A percentile compares a stretch with the other conserved stretches of the same genome.
Evolutionary conservation across 1,284 basidiomycete genomes (phyloP).

Genomic region (Sanghuangporus weigelae): DNA sequence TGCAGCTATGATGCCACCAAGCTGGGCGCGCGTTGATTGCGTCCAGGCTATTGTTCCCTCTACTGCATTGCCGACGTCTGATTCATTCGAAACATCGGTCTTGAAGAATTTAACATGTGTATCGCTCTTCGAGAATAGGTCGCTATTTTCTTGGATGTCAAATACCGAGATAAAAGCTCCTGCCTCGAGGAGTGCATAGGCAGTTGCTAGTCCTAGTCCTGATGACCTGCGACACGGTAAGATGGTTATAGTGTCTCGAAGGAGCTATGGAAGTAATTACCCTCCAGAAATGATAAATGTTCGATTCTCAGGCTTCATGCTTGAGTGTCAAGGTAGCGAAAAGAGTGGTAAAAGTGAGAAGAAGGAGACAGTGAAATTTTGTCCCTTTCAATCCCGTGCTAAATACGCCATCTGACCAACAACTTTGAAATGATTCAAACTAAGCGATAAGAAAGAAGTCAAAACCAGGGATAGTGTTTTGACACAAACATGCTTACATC

Average conservation of each 20-base stretch:
- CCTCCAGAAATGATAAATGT: conserved; percentile 52
- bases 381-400: too few relatives aligned
- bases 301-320: conserved; percentile 51
- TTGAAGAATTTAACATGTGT: conserved; percentile 37
- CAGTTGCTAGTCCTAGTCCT: conserved; percentile 49
- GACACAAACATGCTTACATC: too few relatives aligned
- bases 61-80: conserved; percentile 19
- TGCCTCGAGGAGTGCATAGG: conserved; percentile 36
- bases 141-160: conserved; percentile 36
- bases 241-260: not conserved
- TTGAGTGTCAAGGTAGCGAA: too few relatives aligned
- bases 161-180: conserved; percentile 42
- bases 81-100: conserved; percentile 23
- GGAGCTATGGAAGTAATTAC: conserved; percentile 27
- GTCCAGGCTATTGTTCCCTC: conserved; percentile 36
- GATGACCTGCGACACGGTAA: conserved; percentile 36
- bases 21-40: conserved; percentile 34
- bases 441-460: too few relatives aligned
- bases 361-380: too few relatives aligned
- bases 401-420: too few relatives aligned
- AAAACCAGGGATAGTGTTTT: too few relatives aligned
- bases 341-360: too few relatives aligned
- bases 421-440: too few relatives aligned
- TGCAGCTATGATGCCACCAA: conserved; percentile 51
- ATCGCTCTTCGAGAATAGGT: conserved; percentile 21